These are phyloP conservation scores for Pseudomassariella vexata DNA, from an alignment of 2,329 filamentous ascomycete genomes.

Conservation along the genomic window DNA sequence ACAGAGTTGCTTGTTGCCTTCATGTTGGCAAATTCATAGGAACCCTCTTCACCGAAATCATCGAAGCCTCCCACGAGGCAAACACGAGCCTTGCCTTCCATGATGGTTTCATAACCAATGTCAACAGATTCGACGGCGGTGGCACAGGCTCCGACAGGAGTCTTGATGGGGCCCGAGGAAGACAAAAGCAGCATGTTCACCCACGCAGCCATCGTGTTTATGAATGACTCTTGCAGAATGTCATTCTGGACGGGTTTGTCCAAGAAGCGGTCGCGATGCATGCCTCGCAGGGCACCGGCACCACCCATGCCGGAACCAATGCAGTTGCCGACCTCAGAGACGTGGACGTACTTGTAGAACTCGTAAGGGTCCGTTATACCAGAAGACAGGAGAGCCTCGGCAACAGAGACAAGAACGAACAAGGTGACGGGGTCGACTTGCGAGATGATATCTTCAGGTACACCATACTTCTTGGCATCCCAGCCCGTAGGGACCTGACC, in stretches of 20 bases:
- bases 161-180: constrained; percentile 97
- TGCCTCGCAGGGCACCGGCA: constrained; percentile 82
- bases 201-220: constrained; percentile 99
- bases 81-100: constrained; percentile 94
- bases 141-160: constrained; percentile 93
- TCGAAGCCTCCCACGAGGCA: constrained; percentile 99
- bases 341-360: constrained; percentile 99
- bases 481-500: constrained; percentile 96
- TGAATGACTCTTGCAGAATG: constrained; percentile 98
- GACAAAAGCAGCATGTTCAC: constrained; percentile 98
- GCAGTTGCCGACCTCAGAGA: constrained; percentile 97
- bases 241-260: constrained; percentile 98
- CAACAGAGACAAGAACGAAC: constrained; percentile 89
- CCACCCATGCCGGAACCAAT: constrained; percentile 98
- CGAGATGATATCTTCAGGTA: constrained; percentile 94
- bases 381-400: constrained; percentile 81
- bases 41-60: constrained; percentile 98
- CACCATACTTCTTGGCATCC: constrained; percentile 93
- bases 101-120: constrained; percentile 96
- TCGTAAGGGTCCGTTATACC: constrained; percentile 99
- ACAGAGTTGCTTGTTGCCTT: constrained; percentile 98
- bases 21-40: constrained; percentile 99
- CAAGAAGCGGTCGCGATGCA: constrained; percentile 97
- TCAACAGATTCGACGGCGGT: constrained; percentile 97
- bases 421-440: constrained; percentile 96